Base-by-base conservation (phyloP, 1,284 basidiomycete genomes). In the Trichosporon sp. region DNA sequence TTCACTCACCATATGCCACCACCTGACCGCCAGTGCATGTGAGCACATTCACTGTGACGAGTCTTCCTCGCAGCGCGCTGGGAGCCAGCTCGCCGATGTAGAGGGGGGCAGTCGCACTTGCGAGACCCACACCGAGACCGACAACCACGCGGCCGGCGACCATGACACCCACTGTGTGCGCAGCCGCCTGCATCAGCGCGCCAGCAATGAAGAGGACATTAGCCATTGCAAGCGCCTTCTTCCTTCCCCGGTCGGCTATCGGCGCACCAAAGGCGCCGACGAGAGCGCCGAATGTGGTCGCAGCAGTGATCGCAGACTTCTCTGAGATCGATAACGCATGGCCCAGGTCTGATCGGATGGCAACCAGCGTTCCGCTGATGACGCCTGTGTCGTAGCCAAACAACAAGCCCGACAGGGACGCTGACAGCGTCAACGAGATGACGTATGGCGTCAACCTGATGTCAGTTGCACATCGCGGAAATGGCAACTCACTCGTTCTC, bases 21-120 rank as follows among this genome's bases (percentile, higher is more conserved):
- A 90, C 89, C 72, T 91, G 89, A 2, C 89, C 89, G 4, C 80
- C 69, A 3, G 82, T 82, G 64, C 81, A 73, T 37, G 74, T 74
- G 23, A 82, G 79, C 9, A 77, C 79, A 63, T 83, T 81, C 65
- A 82, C 74, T 1, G 81, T 81, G 9, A 92, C 90, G 84, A 92
- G 86, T 31, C 89, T 82, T 0, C 90, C 91, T 14, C 90, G 84
- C 46, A 89, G 83, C 32, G 85, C 82, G 3, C 89, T 90, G 0
- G 90, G 90, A 0, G 89, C 87, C 25, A 92, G 84, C 76, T 92
- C 91, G 72, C 90, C 89, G 61, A 93, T 91, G 75, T 92, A 92
- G 4, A 92, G 82, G 2, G 90, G 89, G 0, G 89, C 88, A 59
- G 90, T 85, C 71, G 89, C 91, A 6, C 88, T 85, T n/a, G 89